Percentiles rank a stretch among this genome's conserved stretches.
Conservation (phyloP, 345 rosid genomes). For the Eucalyptus virginea region DNA sequence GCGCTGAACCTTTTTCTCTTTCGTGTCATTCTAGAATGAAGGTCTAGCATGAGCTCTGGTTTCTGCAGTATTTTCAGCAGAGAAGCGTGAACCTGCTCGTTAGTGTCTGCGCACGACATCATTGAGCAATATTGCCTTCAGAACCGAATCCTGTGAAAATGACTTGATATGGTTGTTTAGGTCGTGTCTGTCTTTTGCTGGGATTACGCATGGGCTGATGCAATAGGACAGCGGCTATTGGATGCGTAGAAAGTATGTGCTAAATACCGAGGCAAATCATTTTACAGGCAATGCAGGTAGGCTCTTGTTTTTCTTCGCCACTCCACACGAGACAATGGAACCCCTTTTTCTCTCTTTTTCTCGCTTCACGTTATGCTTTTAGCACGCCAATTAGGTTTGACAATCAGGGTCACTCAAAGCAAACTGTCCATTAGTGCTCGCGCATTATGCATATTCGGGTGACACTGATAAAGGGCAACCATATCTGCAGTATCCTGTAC, state of each 20-base stretch:
- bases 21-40: background rate
- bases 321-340: background rate
- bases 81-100: background rate
- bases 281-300: background rate
- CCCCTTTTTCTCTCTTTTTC: background rate
- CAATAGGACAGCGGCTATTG: too few species aligned
- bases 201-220: too few species aligned
- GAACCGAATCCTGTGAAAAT: background rate
- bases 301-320: background rate
- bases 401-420: background rate
- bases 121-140: background rate
- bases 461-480: background rate
- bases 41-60: background rate
- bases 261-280: background rate
- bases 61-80: background rate
- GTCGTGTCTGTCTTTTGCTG: too few species aligned
- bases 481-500: background rate
- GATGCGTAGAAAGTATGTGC: background rate
- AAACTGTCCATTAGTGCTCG: background rate
- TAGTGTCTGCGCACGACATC: background rate
- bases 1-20: background rate
- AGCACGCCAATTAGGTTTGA: background rate
- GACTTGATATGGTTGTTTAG: too few species aligned
- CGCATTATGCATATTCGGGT: background rate
- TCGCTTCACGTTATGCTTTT: background rate